Base-by-base conservation (phyloP, 495 filamentous ascomycete genomes). In the Xylaria longipes region DNA sequence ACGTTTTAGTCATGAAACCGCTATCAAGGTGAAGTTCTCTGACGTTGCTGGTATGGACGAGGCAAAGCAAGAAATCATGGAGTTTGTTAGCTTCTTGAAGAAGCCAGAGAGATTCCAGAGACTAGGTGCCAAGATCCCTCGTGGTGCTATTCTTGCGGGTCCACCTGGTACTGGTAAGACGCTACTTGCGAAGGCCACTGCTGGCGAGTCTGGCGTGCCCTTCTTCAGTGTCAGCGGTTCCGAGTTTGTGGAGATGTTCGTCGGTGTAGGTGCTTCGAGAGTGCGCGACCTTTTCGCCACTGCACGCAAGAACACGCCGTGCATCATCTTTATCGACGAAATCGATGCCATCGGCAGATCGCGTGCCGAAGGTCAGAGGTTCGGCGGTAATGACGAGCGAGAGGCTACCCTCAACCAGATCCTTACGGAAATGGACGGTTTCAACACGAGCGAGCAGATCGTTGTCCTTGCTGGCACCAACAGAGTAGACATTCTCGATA, bases 221-320 rank as follows among this genome's bases (percentile, higher is more conserved):
- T 99, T 99, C 87, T 99, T 93, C 87, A 97, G 91, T 76, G 97
- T 98, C 81, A 97, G 94, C 81, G 96, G 96, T 76, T 99, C 96
- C 29, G 96, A 99, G 77, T 99, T 99, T 75, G 94, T 99, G 48
- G 96, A 99, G 82, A 98, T 99, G 94, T 99, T 98, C 76, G 96
- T 99, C 52, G 96, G 96, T 87, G 96, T 99, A 64, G 96, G 96
- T 83, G 92, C 96, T 43, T 97, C 94, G 12, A 89, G 96, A 78
- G 96, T 99, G 52, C 89, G 96, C 77, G 96, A 99, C 81, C 87
- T 99, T 46, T 99, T 99, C 75, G 91, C 93, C 57, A 97, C 93
- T 73, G 96, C 96, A 14, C 88, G 97, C 50, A 98, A 97, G 84
- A 96, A 94, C 81, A 92, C 97, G 5, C 96, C 96, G 3, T 99